phyloP scores from a whole-genome alignment of 2,329 filamentous ascomycete species.

The Phaeomoniella chlamydospora region DNA sequence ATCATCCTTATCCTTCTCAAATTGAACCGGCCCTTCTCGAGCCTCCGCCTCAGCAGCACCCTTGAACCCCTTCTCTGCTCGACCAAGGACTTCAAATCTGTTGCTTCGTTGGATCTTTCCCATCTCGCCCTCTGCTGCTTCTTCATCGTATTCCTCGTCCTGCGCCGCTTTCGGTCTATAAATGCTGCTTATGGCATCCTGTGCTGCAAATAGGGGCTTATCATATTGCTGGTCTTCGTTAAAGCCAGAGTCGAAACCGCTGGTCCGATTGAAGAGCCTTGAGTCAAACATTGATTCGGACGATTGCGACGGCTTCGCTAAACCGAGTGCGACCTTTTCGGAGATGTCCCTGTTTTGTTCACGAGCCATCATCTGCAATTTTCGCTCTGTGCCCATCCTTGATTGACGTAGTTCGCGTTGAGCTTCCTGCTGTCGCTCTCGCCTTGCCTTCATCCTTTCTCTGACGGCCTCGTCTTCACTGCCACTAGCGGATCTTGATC shows the following conservation, averaged over 20 bases:
- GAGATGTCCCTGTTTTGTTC: constrained; percentile 96
- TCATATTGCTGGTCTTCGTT: constrained; percentile 98
- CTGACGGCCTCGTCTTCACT: constrained; percentile 54
- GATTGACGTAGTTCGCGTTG: constrained; percentile 85
- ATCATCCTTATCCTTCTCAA: constrained; percentile 77
- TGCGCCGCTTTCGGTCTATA: constrained; percentile 66
- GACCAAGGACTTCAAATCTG: constrained; percentile 78
- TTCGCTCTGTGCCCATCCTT: constrained; percentile 85
- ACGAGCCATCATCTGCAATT: constrained; percentile 81
- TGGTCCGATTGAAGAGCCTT: constrained; percentile 83
- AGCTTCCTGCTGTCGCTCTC: constrained; percentile 65
- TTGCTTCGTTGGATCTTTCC: constrained; percentile 74
- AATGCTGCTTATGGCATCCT: constrained; percentile 88
- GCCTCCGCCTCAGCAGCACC: constrained; percentile 67
- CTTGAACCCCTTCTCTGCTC: constrained; percentile 73
- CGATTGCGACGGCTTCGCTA: constrained; percentile 87
- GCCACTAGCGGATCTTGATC: constrained; percentile 29
- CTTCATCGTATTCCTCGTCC: constrained; percentile 63
- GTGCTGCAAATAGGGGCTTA: constrained; percentile 89
- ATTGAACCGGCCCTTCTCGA: constrained; percentile 85
- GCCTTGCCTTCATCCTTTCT: constrained; percentile 62
- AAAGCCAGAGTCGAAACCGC: constrained; percentile 80
- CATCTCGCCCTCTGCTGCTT: constrained; percentile 67
- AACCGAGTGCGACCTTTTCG: constrained; percentile 85
- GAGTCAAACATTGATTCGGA: constrained; percentile 96